These are phyloP conservation scores for Cercospora sp. DNA, from an alignment of 2,329 filamentous ascomycete genomes.

Conservation along the genomic window DNA sequence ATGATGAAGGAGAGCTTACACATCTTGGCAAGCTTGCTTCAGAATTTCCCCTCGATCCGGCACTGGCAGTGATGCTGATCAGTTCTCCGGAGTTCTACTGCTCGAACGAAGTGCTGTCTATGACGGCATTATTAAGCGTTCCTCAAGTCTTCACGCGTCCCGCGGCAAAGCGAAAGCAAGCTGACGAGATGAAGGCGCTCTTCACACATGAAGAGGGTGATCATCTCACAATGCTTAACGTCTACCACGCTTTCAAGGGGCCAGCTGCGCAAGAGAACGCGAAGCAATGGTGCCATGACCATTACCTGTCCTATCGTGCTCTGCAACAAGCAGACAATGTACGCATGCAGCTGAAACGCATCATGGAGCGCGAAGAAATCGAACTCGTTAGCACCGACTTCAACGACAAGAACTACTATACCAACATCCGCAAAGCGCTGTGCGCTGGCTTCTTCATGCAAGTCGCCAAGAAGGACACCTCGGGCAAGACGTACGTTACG, in stretches of 20 bases:
- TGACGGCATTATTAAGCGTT: conserved; percentile 90
- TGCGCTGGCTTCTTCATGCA: conserved; percentile 99
- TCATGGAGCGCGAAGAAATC: conserved; percentile 90
- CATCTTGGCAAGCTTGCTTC: conserved; percentile 82
- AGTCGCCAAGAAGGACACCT: conserved; percentile 87
- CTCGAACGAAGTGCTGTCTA: conserved; percentile 95
- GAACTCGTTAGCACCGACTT: conserved; percentile 87
- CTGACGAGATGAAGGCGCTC: conserved; percentile 94
- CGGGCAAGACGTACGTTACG: conserved; percentile 87
- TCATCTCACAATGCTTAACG: conserved; percentile 93
- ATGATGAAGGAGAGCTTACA: conserved; percentile 94
- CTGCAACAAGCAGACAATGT: conserved; percentile 93
- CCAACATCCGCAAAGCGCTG: conserved; percentile 89
- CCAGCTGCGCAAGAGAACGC: conserved; percentile 67
- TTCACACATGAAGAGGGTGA: conserved; percentile 94
- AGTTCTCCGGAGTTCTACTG: conserved; percentile 97
- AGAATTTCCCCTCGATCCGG: conserved; percentile 91
- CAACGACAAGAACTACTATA: conserved; percentile 96
- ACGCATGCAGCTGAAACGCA: conserved; percentile 83
- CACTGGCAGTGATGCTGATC: conserved; percentile 95
- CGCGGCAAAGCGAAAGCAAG: conserved; percentile 78
- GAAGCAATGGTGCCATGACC: conserved; percentile 94
- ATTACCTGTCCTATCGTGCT: conserved; percentile 87
- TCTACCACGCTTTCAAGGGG: conserved; percentile 95
- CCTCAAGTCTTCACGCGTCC: conserved; percentile 92